Conservation (phyloP, 2,329 filamentous ascomycete genomes). For the Pseudogymnoascus sp. region DNA sequence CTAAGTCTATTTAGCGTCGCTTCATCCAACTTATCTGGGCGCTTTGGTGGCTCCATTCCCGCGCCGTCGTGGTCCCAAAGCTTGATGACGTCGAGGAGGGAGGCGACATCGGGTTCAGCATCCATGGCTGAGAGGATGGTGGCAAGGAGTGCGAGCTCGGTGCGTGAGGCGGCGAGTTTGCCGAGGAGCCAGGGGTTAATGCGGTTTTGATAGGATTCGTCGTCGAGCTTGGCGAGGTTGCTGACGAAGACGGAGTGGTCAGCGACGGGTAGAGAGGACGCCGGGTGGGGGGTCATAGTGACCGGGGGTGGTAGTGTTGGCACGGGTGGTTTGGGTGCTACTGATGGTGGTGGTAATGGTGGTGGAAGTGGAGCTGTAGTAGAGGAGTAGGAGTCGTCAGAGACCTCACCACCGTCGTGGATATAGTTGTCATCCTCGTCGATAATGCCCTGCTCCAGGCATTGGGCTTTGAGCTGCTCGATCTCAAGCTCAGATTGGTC, state of each 20-base stretch:
- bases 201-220: neutral
- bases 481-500: slow-evolving; percentile 9
- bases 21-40: neutral
- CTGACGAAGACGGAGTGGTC: neutral
- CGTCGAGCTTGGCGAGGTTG: neutral
- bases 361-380: neutral
- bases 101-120: neutral
- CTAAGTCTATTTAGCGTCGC: neutral
- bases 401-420: neutral
- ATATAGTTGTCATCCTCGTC: slow-evolving; percentile 16
- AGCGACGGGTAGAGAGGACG: neutral
- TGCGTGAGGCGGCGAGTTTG: neutral
- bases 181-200: neutral
- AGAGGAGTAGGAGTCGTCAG: neutral
- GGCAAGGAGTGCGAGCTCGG: neutral
- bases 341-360: neutral
- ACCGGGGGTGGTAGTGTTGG: neutral
- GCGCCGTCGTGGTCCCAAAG: neutral
- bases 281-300: neutral
- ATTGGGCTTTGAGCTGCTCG: slow-evolving; percentile 11
- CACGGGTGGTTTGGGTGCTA: neutral
- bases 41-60: neutral
- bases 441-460: slow-evolving; percentile 16
- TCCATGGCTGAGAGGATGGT: neutral
- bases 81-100: neutral